A percentile compares a stretch with the other conserved stretches of the same genome.
phyloP scores from a whole-genome alignment of 768 basidiomycete genomes.

The Xerocomellus chrysenteron region DNA sequence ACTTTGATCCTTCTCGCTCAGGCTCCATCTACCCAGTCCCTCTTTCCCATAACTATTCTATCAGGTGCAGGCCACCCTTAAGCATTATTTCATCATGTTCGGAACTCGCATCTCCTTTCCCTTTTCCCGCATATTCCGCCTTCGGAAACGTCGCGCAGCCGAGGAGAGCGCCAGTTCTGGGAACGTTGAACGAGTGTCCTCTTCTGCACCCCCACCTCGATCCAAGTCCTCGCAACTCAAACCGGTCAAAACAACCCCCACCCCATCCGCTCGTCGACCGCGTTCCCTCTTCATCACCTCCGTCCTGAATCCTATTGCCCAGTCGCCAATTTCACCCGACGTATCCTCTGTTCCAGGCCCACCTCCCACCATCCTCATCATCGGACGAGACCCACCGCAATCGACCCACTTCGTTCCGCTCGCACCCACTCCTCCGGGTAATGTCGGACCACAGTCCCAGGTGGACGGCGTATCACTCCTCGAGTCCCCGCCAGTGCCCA shows the following conservation, averaged over 20 bases:
- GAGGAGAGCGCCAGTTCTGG: neutral
- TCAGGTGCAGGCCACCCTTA: slow-evolving; percentile 17
- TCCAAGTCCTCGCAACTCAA: neutral
- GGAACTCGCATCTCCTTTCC: slow-evolving; percentile 11
- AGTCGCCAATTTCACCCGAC: neutral
- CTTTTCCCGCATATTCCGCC: slow-evolving; percentile 19
- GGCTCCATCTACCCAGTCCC: neutral
- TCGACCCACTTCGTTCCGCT: neutral
- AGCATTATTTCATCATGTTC: slow-evolving; percentile 12
- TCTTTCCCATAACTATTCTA: neutral
- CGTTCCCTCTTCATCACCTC: neutral
- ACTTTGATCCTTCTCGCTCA: too few relatives aligned
- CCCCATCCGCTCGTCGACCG: neutral
- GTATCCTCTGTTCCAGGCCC: neutral
- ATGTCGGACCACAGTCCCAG: neutral
- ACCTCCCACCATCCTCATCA: slow-evolving; percentile 10
- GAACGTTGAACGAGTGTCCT: too few relatives aligned
- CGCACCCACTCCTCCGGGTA: neutral
- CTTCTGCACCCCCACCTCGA: neutral
- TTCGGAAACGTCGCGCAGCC: slow-evolving; percentile 9
- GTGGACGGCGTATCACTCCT: neutral
- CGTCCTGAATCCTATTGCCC: neutral
- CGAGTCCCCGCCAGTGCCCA: neutral
- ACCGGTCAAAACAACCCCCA: neutral
- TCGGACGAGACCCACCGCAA: slow-evolving; percentile 3